Evolutionary conservation across 2,329 filamentous ascomycete genomes (phyloP), one percentile per base, ranked within the genome.

Genomic region (Nectriaceae sp.): DNA sequence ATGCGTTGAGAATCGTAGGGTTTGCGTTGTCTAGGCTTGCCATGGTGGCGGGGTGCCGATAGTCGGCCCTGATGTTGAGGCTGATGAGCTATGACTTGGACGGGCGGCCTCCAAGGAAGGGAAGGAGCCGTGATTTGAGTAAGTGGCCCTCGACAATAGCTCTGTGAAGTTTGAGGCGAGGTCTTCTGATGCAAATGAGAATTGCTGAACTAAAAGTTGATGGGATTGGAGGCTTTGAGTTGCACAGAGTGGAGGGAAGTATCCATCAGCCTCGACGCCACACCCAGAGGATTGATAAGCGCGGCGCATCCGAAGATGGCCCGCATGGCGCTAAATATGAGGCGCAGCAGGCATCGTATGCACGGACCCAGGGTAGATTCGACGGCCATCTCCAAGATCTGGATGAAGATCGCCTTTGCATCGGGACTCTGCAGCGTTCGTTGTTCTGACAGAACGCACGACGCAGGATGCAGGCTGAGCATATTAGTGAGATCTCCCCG

Each of bases 1-100:
- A 89, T 44, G 85, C 82, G 71, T 87, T 95, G 63, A 97, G 76
- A 66, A 99, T 92, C 55, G 90, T 95, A 46, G 94, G 94, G 74
- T 99, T 97, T 56, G 89, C 90, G 71, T 96, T 96, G 59, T 87
- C 82, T 40, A 78, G 67, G 18, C 66, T 59, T 21, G 65, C 60
- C 61, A 64, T 64, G 41, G 45, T 19, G 37, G 49, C 41, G 48
- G 46, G 47, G 47, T 29, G 49, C 36, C 49, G 44, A 26, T 21
- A 36, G 38, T 46, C 46, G 52, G 44, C 47, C 6, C 6, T 8
- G 19, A 11, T 39, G 18, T 13, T 5, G 18, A 5, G 6, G 20
- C 13, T 21, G 19, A n/a, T 36, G 33, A 6, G 6, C 24, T 6
- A 29, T 13, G 13, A 29, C 6, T 6, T 13, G 24, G 13, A 6